Percentiles rank a stretch among this genome's conserved stretches.
Conservation (phyloP, 257 asterid species). For the Solanum dulcamara region DNA sequence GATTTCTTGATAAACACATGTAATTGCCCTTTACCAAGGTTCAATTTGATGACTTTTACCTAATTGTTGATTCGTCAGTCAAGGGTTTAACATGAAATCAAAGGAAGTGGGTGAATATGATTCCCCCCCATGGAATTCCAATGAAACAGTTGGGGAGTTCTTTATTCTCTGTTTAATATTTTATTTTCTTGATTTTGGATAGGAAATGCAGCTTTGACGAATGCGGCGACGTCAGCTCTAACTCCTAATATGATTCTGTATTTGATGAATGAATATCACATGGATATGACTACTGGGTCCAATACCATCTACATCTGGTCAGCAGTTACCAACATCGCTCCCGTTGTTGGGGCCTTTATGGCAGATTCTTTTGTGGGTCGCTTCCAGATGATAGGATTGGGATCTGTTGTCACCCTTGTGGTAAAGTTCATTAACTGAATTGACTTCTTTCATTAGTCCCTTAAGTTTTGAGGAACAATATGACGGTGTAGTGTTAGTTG, state of each 20-base stretch:
- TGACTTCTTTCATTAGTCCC: background rate
- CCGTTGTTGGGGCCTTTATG: slow-evolving; percentile 45
- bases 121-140: background rate
- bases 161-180: background rate
- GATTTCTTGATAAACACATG: background rate
- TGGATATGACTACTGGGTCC: slow-evolving; percentile 45
- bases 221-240: slow-evolving; percentile 43
- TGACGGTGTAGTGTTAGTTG: background rate
- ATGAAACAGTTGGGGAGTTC: background rate
- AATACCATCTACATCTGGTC: slow-evolving; percentile 53
- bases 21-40: background rate
- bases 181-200: background rate
- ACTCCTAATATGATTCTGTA: slow-evolving; percentile 54
- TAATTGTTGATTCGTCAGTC: background rate
- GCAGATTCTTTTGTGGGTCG: slow-evolving; percentile 63
- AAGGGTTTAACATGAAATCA: background rate
- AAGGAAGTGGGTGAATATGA: background rate
- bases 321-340: slow-evolving; percentile 43
- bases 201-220: slow-evolving; percentile 53
- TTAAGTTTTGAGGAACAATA: background rate
- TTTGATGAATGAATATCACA: slow-evolving; percentile 40
- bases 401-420: slow-evolving; percentile 42
- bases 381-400: slow-evolving; percentile 45
- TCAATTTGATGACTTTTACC: background rate
- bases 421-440: slow-evolving; percentile 16